phyloP scores from a whole-genome alignment of 1,284 basidiomycete genomes.

The Ustilago tritici region DNA sequence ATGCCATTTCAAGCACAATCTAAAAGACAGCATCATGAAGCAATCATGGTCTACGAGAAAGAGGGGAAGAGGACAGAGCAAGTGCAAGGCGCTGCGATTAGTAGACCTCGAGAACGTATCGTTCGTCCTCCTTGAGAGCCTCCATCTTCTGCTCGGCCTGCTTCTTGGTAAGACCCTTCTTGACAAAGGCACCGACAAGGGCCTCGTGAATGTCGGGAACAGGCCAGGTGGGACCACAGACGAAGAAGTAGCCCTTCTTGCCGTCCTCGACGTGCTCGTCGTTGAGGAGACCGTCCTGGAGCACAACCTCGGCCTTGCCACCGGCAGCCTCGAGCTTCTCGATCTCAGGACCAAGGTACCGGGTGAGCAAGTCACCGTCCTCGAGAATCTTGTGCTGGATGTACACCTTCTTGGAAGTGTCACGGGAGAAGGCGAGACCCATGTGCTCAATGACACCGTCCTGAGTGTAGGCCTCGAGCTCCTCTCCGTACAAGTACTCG shows the following conservation, averaged over 20 bases:
- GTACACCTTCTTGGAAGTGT: conserved; percentile 89
- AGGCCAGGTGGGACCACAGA: conserved; percentile 98
- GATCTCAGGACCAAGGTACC: conserved; percentile 69
- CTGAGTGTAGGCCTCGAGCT: conserved; percentile 77
- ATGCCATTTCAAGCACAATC: not conserved
- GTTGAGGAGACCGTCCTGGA: conserved; percentile 73
- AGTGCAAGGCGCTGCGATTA: conserved; percentile 18
- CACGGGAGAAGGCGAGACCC: conserved; percentile 96
- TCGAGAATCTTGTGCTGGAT: conserved; percentile 98
- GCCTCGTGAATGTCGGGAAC: conserved; percentile 97
- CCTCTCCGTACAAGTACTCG: conserved; percentile 96
- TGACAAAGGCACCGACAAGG: conserved; percentile 80
- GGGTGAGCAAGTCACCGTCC: conserved; percentile 81
- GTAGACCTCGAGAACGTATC: conserved; percentile 92
- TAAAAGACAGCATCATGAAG: not conserved
- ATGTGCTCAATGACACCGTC: conserved; percentile 87
- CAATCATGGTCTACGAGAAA: not conserved
- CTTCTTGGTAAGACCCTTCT: conserved; percentile 77
- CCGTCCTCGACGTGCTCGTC: conserved; percentile 54
- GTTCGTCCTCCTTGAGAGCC: conserved; percentile 93
- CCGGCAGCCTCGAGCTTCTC: conserved; percentile 74
- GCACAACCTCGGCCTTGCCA: conserved; percentile 60
- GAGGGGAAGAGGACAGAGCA: not conserved
- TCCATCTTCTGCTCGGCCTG: conserved; percentile 87
- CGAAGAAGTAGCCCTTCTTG: conserved; percentile 80